Base-by-base conservation (phyloP, 2,329 filamentous ascomycete species). In the Pestalotiopsis fici region DNA sequence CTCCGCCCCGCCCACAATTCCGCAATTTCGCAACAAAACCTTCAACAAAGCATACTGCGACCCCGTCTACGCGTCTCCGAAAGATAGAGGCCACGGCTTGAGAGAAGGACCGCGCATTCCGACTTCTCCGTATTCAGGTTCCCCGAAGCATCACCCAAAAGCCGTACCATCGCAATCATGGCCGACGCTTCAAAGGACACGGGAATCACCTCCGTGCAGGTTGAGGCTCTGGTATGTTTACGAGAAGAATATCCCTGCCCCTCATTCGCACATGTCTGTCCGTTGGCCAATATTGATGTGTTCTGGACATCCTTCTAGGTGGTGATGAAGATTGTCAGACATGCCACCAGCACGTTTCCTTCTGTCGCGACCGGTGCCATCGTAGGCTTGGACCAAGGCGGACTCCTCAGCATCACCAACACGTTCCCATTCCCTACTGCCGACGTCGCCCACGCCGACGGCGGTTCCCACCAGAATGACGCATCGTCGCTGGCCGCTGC, bases 301-400 rank as follows among this genome's bases (percentile, higher is more conserved):
- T 68, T 37, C 66, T 50, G 27, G 18, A n/a, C 59, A 39, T 59
- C 27, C 31, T 21, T 50, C 43, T 74, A 96, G 93, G 93, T 97
- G 77, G 93, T 97, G 74, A 95, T 98, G 92, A 97, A 98, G 87
- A 95, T 98, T 80, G 95, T 97, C 82, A 98, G 97, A 84, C 95
- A 98, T 86, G 94, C 93, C 84, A 92, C 94, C 67, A 89, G 93
- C 76, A 88, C 88, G 65, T 98, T 97, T 84, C 95, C 95, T 61
- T 95, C 94, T 64, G 91, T 91, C 66, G 94, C 94, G 67, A 98
- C 95, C 66, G 95, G 95, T 70, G 93, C 92, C 70, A 88, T 98
- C 69, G 94, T 98, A 69, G 96, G 96, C 75, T 95, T 98, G 93
- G 95, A 98, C 81, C 88, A 89, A 76, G 90, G 92, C 72, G 89